These are phyloP conservation scores for Podospora conica DNA, from an alignment of 495 filamentous ascomycete genomes.

Conservation along the genomic window DNA sequence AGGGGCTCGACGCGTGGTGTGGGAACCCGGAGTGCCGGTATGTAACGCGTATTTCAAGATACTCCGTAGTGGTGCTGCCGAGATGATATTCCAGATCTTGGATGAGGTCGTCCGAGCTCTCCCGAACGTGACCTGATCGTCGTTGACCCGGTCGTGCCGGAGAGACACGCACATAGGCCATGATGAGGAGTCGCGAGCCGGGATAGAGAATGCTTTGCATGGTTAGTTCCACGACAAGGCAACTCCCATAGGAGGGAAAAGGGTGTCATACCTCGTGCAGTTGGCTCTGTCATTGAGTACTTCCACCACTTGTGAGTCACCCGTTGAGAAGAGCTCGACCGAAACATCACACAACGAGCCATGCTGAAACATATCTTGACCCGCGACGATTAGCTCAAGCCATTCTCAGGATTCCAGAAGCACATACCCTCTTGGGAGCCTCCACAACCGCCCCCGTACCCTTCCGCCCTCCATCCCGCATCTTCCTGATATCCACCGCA, in stretches of 20 bases:
- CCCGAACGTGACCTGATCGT: constrained; percentile 19
- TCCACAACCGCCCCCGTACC: not conserved
- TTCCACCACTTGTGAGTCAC: constrained; percentile 30
- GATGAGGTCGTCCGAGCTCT: constrained; percentile 43
- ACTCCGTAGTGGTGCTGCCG: constrained; percentile 34
- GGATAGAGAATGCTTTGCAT: constrained; percentile 28
- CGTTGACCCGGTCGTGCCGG: not conserved
- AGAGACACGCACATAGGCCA: constrained; percentile 32
- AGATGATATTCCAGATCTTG: constrained; percentile 45
- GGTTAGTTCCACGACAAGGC: not conserved
- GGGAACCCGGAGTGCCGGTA: constrained; percentile 48
- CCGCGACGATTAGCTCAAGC: not conserved
- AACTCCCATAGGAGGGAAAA: not conserved
- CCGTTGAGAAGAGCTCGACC: constrained; percentile 30
- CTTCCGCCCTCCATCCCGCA: not conserved
- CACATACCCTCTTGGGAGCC: constrained; percentile 11
- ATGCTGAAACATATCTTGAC: constrained; percentile 26
- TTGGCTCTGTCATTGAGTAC: constrained; percentile 27
- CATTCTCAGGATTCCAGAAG: not conserved
- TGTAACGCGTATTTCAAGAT: constrained; percentile 39
- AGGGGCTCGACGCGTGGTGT: constrained; percentile 3
- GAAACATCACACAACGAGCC: constrained; percentile 40
- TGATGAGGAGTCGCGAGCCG: constrained; percentile 33
- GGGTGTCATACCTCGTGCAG: constrained; percentile 18
- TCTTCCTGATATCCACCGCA: not conserved